Evolutionary conservation across 306 rosid genomes (phyloP), one percentile per base, ranked within the genome.

Genomic region (Gastrolobium villosum): DNA sequence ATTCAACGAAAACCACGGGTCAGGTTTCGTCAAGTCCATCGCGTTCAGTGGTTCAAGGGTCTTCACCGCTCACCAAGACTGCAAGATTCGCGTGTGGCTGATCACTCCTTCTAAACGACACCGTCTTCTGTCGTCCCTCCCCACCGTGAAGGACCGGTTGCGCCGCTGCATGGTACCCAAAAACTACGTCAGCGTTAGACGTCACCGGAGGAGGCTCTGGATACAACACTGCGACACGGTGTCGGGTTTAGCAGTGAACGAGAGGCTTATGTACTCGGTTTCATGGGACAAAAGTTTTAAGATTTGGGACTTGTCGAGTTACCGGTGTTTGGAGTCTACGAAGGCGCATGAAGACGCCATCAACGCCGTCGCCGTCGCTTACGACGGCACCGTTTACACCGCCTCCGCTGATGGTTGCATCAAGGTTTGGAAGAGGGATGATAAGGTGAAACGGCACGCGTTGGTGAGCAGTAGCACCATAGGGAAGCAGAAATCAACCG

Each of bases 1-100:
- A 9, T 83, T 90, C 82, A 83, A 87, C 70, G 68, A 79, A 30
- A 79, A 69, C 39, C 65, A 81, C 3, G 1, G 70, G 9, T 86
- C 95, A 2, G 92, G 95, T 0, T 88, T 88, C 49, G 89, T 87
- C 28, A 90, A 90, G 28, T 86, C 93, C 79, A 83, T 90, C 20
- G 75, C 91, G 0, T 90, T 90, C 74, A 10, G 3, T 14, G 49
- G 45, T 39, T 60, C 79, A 2, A 88, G 9, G n/a, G 57, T 87
- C 78, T 86, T 88, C 88, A 88, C 92, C 4, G 95, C 92, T 1
- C 95, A 90, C 67, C 95, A 90, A 43, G 95, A 90, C 72, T 67
- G 87, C 39, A 90, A 90, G 78, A 88, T 88, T 14, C 89, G 95
- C 1, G 79, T 88, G 1, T 90, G 95, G 95, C 30, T 70, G 7